Evolutionary conservation across 257 asterid species (phyloP).

Genomic region (Ilex aquifolium): DNA sequence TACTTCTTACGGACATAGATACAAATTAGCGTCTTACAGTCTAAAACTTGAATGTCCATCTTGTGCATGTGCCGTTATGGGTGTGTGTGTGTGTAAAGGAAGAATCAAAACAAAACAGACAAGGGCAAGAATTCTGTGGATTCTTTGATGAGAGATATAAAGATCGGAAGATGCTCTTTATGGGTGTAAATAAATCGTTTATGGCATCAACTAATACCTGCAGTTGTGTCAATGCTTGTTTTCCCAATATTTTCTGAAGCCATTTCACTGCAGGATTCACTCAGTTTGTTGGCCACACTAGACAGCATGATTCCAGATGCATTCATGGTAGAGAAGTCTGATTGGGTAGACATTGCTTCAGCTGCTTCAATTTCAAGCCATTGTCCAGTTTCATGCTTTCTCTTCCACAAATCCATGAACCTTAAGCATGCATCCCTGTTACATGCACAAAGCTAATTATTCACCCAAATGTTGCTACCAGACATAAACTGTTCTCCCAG

Average conservation of each 20-base stretch:
- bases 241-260: slow-evolving; percentile 44
- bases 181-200: no score
- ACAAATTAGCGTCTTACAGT: no score
- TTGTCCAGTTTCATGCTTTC: slow-evolving; percentile 88
- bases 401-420: slow-evolving; percentile 75
- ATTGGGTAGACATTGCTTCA: slow-evolving; percentile 42
- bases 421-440: slow-evolving; percentile 87
- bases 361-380: slow-evolving; percentile 89
- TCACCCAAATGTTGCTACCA: slow-evolving; percentile 4
- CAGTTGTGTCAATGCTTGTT: slow-evolving; percentile 25
- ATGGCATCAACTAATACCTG: slow-evolving; percentile 29
- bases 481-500: neutral
- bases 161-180: no score
- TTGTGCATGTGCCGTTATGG: no score
- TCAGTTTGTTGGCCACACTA: slow-evolving; percentile 39
- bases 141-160: no score
- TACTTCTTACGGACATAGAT: no score
- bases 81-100: no score
- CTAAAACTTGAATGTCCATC: no score
- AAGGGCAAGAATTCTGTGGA: no score
- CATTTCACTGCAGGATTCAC: slow-evolving; percentile 39
- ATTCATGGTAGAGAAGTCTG: slow-evolving; percentile 49
- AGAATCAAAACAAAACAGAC: no score
- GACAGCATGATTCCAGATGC: slow-evolving; percentile 61
- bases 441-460: slow-evolving; percentile 11